phyloP scores from a whole-genome alignment of 208 protist species.

The Trypanosoma vivax region DNA sequence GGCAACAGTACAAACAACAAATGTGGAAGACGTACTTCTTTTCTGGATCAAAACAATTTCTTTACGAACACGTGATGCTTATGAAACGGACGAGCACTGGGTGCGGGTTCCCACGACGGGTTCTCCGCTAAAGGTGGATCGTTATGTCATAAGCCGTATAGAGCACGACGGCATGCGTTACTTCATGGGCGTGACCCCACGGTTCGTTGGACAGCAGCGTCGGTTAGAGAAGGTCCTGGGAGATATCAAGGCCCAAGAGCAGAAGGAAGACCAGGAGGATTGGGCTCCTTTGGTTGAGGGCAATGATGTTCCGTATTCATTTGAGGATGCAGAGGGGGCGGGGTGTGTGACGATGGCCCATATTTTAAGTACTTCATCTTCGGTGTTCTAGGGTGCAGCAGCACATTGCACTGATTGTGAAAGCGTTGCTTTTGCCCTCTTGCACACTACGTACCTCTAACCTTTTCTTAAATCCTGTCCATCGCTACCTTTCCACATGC shows the following conservation, averaged over 20 bases:
- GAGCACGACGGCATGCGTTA: constrained; percentile 67
- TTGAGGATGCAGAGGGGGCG: constrained; percentile 11
- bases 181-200: constrained; percentile 67
- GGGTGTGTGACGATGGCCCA: constrained; percentile 3
- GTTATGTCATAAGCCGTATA: constrained; percentile 63
- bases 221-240: constrained; percentile 35
- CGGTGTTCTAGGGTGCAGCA: too few species aligned
- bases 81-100: constrained; percentile 44
- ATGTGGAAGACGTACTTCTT: constrained; percentile 72
- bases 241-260: constrained; percentile 14
- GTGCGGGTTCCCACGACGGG: constrained; percentile 40
- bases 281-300: not conserved
- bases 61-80: constrained; percentile 38
- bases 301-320: constrained; percentile 3
- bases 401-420: too few species aligned
- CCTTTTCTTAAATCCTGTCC: too few species aligned
- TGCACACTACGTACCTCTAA: too few species aligned
- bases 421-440: too few species aligned
- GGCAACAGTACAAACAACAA: constrained; percentile 19
- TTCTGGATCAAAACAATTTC: constrained; percentile 54
- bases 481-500: too few species aligned
- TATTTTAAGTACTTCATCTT: not conserved
- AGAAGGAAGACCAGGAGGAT: not conserved
- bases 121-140: constrained; percentile 39
- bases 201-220: constrained; percentile 52